Evolutionary conservation across 2,329 filamentous ascomycete genomes (phyloP).

Genomic region (Trichothecium roseum): DNA sequence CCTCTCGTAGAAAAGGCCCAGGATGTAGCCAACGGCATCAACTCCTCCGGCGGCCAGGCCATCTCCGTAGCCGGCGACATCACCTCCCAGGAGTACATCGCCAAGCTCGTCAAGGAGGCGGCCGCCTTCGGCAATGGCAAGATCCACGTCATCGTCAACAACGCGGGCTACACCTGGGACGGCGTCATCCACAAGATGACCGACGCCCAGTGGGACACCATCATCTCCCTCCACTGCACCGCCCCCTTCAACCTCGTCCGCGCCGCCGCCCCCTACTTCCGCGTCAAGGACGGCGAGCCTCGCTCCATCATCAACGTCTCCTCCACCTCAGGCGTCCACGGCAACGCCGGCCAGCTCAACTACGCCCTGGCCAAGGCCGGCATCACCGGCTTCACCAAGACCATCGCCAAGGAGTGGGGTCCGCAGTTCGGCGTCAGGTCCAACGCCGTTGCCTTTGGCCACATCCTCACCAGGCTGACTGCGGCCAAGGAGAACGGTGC

Average conservation of each 20-base stretch:
- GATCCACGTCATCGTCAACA: slow-evolving; percentile 87
- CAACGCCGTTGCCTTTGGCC: slow-evolving; percentile 78
- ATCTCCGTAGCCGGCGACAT: slow-evolving; percentile 70
- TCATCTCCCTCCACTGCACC: slow-evolving; percentile 72
- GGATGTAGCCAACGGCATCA: slow-evolving; percentile 60
- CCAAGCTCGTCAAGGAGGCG: slow-evolving; percentile 59
- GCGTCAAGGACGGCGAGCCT: slow-evolving; percentile 68
- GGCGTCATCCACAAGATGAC: slow-evolving; percentile 88
- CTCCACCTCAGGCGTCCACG: slow-evolving; percentile 71
- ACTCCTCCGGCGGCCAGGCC: slow-evolving; percentile 52
- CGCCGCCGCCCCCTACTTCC: slow-evolving; percentile 15
- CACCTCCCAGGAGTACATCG: slow-evolving; percentile 59
- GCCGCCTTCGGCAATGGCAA: slow-evolving; percentile 78
- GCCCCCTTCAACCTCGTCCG: slow-evolving; percentile 79
- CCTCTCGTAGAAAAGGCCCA: slow-evolving; percentile 51
- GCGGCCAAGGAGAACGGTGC: slow-evolving; percentile 77
- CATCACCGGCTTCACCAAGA: slow-evolving; percentile 73
- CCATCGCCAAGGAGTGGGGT: slow-evolving; percentile 88
- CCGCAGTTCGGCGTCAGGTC: slow-evolving; percentile 70
- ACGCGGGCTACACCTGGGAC: slow-evolving; percentile 89
- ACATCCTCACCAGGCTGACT: slow-evolving; percentile 71
- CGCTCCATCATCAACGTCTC: slow-evolving; percentile 77
- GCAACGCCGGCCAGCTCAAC: slow-evolving; percentile 86
- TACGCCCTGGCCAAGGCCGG: slow-evolving; percentile 81
- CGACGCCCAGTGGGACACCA: slow-evolving; percentile 86